A percentile compares a stretch with the other conserved stretches of the same genome.
Conservation (phyloP, 2,329 filamentous ascomycete genomes). For the Epichloe sibirici region DNA sequence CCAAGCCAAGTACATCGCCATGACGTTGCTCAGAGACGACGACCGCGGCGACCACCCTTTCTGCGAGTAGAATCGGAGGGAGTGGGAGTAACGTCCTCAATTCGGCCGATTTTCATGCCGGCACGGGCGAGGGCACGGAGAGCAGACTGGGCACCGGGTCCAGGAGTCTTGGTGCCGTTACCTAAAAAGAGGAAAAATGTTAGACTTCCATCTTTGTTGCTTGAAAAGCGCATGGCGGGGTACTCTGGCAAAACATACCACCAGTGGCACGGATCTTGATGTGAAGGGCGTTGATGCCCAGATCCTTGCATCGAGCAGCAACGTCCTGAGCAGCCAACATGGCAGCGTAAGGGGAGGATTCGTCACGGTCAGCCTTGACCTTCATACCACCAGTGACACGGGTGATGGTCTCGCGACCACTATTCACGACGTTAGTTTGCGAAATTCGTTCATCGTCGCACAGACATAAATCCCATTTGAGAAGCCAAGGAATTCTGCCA, state of each 20-base stretch:
- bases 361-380: conserved; percentile 99
- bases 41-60: conserved; percentile 99
- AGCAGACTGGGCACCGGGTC: conserved; percentile 96
- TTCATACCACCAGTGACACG: conserved; percentile 99
- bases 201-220: neutral
- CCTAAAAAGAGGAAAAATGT: conserved; percentile 31
- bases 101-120: conserved; percentile 99
- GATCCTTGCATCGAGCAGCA: conserved; percentile 68
- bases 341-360: conserved; percentile 98
- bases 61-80: conserved; percentile 98
- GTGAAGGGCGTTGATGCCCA: conserved; percentile 82
- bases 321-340: conserved; percentile 99
- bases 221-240: neutral
- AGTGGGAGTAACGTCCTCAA: conserved; percentile 98
- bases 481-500: neutral
- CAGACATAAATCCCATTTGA: neutral
- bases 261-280: conserved; percentile 99
- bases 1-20: conserved; percentile 14
- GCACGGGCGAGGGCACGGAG: conserved; percentile 97
- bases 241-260: conserved; percentile 44
- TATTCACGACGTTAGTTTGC: conserved; percentile 30
- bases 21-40: conserved; percentile 69
- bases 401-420: conserved; percentile 99
- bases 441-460: neutral
- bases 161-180: conserved; percentile 99